phyloP scores from a whole-genome alignment of 139 green algal genomes.

The Closterium sp. region DNA sequence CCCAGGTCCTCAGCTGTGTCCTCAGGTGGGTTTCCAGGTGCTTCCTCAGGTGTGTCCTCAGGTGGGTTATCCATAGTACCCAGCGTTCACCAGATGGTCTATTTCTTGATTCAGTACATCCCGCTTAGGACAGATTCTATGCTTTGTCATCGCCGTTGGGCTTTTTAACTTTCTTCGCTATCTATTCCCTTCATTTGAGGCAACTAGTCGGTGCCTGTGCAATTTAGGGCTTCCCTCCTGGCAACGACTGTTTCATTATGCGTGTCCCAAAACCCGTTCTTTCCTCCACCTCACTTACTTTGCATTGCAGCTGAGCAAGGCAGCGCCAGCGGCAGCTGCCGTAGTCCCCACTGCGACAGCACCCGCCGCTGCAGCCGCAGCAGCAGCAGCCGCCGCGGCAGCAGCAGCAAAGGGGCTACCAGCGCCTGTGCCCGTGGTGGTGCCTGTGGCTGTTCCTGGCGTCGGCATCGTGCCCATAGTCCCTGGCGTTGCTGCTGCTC shows the following conservation, averaged over 20 bases:
- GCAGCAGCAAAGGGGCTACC: neutral
- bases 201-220: neutral
- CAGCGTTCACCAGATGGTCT: neutral
- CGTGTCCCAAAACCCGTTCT: neutral
- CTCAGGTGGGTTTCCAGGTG: too few relatives aligned
- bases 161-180: neutral
- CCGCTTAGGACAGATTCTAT: too few relatives aligned
- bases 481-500: neutral
- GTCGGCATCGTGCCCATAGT: neutral
- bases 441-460: neutral
- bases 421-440: neutral
- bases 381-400: neutral
- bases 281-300: neutral
- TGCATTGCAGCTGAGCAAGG: neutral
- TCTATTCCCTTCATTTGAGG: neutral
- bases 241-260: neutral
- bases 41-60: neutral
- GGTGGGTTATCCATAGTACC: neutral
- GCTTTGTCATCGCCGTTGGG: neutral
- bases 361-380: neutral
- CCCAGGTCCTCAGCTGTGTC: too few relatives aligned
- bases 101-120: neutral
- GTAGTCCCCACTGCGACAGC: slow-evolving; percentile 11
- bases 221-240: neutral
- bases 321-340: neutral